phyloP scores from a whole-genome alignment of 176 grass and related monocot species.

The Eragrostis curvula region DNA sequence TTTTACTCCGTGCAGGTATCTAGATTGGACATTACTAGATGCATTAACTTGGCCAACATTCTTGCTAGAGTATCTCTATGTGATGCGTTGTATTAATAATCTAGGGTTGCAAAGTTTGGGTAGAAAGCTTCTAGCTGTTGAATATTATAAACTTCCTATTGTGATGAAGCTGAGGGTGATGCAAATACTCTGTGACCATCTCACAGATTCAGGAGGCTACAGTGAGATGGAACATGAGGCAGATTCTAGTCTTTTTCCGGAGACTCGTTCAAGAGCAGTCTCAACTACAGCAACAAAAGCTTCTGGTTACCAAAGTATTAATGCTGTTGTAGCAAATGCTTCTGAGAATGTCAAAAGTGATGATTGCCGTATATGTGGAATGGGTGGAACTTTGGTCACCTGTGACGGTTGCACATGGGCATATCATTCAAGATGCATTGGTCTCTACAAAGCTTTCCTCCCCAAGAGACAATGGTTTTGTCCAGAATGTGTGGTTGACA shows the following conservation, averaged over 20 bases:
- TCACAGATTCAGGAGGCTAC: slow-evolving; percentile 70
- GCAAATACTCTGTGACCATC: slow-evolving; percentile 94
- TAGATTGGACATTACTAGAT: slow-evolving; percentile 91
- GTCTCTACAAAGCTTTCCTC: slow-evolving; percentile 80
- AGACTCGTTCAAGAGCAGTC: slow-evolving; percentile 43
- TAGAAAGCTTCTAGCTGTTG: slow-evolving; percentile 48
- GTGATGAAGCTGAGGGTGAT: slow-evolving; percentile 73
- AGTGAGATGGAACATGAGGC: slow-evolving; percentile 67
- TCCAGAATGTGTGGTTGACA: slow-evolving; percentile 88
- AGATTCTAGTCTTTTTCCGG: slow-evolving; percentile 35
- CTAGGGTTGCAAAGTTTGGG: slow-evolving; percentile 58
- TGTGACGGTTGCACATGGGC: slow-evolving; percentile 95
- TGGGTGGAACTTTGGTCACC: slow-evolving; percentile 97
- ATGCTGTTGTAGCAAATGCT: slow-evolving; percentile 37
- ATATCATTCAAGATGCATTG: slow-evolving; percentile 98
- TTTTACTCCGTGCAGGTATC: slow-evolving; percentile 54
- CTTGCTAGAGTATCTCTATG: slow-evolving; percentile 75
- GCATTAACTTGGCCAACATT: slow-evolving; percentile 91
- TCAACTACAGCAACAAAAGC: slow-evolving; percentile 50
- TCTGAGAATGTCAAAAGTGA: slow-evolving; percentile 90
- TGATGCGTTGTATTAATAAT: slow-evolving; percentile 69
- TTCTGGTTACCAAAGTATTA: slow-evolving; percentile 41
- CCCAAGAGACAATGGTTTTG: slow-evolving; percentile 87
- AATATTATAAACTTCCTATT: slow-evolving; percentile 83
- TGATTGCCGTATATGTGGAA: slow-evolving; percentile 92